These are phyloP conservation scores for Acer campestre DNA, from an alignment of 345 rosid genomes.

Conservation along the genomic window DNA sequence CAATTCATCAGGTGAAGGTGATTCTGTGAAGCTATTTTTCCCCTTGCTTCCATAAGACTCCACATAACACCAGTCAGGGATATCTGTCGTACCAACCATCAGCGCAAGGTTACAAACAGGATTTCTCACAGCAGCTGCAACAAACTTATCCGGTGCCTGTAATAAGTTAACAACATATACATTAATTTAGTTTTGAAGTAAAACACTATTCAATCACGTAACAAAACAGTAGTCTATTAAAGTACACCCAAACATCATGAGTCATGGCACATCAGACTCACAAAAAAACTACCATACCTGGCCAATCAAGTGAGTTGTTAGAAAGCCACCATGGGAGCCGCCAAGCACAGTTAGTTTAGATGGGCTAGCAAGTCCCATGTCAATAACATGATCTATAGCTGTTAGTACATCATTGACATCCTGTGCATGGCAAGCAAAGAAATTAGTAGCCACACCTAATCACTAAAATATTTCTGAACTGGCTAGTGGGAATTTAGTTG, in stretches of 20 bases:
- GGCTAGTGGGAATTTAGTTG: background rate
- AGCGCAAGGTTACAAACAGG: conserved; percentile 82
- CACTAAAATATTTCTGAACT: background rate
- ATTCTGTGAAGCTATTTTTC: conserved; percentile 64
- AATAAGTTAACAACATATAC: background rate
- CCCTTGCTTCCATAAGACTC: conserved; percentile 67
- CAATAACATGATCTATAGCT: conserved; percentile 75
- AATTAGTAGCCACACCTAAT: conserved; percentile 1
- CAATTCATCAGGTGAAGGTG: conserved; percentile 71
- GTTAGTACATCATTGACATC: conserved; percentile 82
- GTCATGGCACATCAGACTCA: background rate
- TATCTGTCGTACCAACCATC: conserved; percentile 84
- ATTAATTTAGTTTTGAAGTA: background rate
- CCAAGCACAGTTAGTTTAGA: conserved; percentile 79
- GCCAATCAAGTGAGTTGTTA: conserved; percentile 90
- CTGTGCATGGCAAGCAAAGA: conserved; percentile 37
- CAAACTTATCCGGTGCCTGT: conserved; percentile 87
- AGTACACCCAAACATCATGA: background rate
- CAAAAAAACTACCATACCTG: conserved; percentile 52
- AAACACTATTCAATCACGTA: background rate
- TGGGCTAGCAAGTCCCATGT: conserved; percentile 65
- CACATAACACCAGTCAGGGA: conserved; percentile 90
- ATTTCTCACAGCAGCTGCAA: conserved; percentile 82
- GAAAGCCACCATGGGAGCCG: conserved; percentile 94
- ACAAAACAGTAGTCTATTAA: background rate